Percentiles rank a stretch among this genome's conserved stretches.
Evolutionary conservation across 192 early-diverging fungal species (phyloP).

Genomic region (Dissophora globulifera): DNA sequence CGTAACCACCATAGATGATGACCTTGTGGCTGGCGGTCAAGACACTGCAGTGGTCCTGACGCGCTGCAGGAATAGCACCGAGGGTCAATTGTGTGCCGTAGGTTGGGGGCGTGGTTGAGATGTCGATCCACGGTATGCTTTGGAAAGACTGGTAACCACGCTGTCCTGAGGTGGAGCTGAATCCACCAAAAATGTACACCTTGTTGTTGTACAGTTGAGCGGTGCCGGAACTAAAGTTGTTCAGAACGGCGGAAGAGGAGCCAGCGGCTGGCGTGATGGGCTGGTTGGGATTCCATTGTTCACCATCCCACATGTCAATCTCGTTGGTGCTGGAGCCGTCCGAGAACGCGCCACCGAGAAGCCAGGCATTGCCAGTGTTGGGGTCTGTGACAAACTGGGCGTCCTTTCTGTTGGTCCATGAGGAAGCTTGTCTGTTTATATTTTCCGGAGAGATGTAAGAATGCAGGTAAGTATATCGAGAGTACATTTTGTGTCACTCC

Average conservation of each 20-base stretch:
- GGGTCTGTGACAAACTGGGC: slow-evolving; percentile 28
- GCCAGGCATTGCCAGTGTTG: slow-evolving; percentile 7
- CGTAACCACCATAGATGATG: slow-evolving; percentile 38
- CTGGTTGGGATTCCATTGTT: background rate
- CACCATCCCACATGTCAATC: slow-evolving; percentile 15
- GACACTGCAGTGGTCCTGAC: slow-evolving; percentile 45
- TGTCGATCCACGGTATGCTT: slow-evolving; percentile 14
- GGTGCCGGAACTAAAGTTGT: slow-evolving; percentile 17
- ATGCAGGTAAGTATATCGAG: background rate
- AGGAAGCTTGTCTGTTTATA: slow-evolving; percentile 25
- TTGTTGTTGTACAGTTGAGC: slow-evolving; percentile 11
- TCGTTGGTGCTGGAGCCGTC: slow-evolving; percentile 26
- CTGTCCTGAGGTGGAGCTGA: slow-evolving; percentile 2
- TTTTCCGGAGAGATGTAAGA: too few species aligned
- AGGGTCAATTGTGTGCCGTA: slow-evolving; percentile 19
- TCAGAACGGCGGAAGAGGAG: slow-evolving; percentile 1
- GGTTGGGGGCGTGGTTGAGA: slow-evolving; percentile 5
- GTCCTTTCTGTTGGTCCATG: slow-evolving; percentile 7
- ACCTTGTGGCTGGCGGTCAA: slow-evolving; percentile 31
- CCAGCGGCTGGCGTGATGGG: background rate
- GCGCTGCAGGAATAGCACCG: slow-evolving; percentile 10
- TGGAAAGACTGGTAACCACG: slow-evolving; percentile 28
- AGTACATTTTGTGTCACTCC: slow-evolving; percentile 12
- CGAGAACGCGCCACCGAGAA: slow-evolving; percentile 16
- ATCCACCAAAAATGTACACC: slow-evolving; percentile 38